phyloP scores from a whole-genome alignment of 2,329 filamentous ascomycete species.

The Pseudocercospora pini-densiflorae region DNA sequence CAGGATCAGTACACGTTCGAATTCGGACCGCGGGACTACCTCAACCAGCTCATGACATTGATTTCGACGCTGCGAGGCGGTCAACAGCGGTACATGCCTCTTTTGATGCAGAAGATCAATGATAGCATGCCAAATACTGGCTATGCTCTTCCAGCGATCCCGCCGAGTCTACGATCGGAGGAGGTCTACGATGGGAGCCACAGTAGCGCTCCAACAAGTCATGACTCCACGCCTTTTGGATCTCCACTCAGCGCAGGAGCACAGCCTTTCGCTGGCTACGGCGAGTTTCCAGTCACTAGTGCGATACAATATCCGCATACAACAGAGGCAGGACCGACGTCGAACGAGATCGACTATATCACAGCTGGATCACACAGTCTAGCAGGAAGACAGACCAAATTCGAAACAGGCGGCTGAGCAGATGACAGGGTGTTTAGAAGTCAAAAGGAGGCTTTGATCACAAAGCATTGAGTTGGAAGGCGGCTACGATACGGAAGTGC shows the following conservation, averaged over 20 bases:
- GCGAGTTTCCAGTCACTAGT: conserved; percentile 9
- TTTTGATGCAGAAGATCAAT: conserved; percentile 75
- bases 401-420: not conserved
- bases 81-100: conserved; percentile 74
- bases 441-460: not conserved
- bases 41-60: conserved; percentile 69
- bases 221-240: conserved; percentile 37
- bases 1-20: conserved; percentile 63
- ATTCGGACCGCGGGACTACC: conserved; percentile 71
- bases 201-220: conserved; percentile 35
- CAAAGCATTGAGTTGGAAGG: not conserved
- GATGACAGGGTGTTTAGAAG: not conserved
- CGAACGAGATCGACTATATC: not conserved
- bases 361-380: conserved; percentile 1
- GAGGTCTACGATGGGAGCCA: conserved; percentile 38
- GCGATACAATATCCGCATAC: conserved; percentile 9
- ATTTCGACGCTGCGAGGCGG: conserved; percentile 74
- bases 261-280: conserved; percentile 15
- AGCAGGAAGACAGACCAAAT: not conserved
- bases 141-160: conserved; percentile 34
- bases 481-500: not conserved
- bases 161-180: conserved; percentile 32
- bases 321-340: not conserved
- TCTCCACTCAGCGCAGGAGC: conserved; percentile 32
- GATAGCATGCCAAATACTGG: conserved; percentile 51